Base-by-base conservation (phyloP, 345 rosid species). In the Arabis alpina region DNA sequence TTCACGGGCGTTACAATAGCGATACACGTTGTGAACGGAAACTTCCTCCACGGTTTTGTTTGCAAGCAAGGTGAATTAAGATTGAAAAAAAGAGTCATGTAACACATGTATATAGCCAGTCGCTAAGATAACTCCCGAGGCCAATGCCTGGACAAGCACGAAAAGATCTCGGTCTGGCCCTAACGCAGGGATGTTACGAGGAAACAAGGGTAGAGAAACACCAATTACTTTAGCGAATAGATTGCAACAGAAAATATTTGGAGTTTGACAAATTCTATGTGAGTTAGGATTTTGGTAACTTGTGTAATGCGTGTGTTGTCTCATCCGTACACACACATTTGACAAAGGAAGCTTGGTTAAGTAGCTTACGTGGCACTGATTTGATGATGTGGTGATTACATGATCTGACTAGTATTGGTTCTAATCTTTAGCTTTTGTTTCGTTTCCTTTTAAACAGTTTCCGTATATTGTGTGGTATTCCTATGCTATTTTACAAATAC, bases 61-160 rank as follows among this genome's bases (percentile, higher is more conserved):
- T 79, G 82, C 71, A 78, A 78, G 52, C 81, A 84, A 10, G 3
- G 13, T 0, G 81, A 82, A 19, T 4, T 57, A 59, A 84, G 64
- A 64, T 57, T 10, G 0, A n/a, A 10, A 41, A 9, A 73, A 70
- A 8, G 85, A 73, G 59, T 80, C 82, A 3, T 84, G 82, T 28
- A 84, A 64, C 8, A 82, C 84, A 54, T 84, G 88, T 82, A 80
- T 82, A 48, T 78, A 84, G 4, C 82, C 81, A 0, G 84, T 80
- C 0, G 85, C 85, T 5, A 84, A 52, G 2, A 82, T 82, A 30
- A 84, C 84, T 1, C 85, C 85, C 0, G 82, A 78, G 43, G 86
- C 80, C 10, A 83, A 76, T 0, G 76, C 76, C 51, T 73, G 80
- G 0, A 83, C 78, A 1, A 78, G 1, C 10, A 43, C 23, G 11